Conservation (phyloP, 768 basidiomycete species). For the Suillus alpinus region DNA sequence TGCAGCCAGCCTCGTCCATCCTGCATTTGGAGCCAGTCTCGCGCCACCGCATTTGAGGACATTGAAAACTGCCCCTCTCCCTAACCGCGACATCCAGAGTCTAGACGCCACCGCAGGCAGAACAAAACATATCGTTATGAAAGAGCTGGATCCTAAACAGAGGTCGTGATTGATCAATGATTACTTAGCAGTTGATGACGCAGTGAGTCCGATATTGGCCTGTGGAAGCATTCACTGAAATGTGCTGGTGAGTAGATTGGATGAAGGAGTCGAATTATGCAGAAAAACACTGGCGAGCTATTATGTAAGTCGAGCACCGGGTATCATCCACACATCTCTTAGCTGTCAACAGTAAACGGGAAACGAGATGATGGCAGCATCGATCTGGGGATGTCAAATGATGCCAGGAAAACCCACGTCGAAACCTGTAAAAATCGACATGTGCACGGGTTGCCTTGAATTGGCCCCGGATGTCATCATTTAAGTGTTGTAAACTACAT, state of each 20-base stretch:
- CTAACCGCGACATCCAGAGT: too few relatives aligned
- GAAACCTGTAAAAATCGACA: constrained; percentile 86
- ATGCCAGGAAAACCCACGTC: constrained; percentile 72
- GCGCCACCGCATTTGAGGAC: too few relatives aligned
- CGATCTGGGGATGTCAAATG: constrained; percentile 42
- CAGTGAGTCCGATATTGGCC: constrained; percentile 43
- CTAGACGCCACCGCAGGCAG: too few relatives aligned
- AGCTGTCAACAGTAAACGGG: constrained; percentile 45
- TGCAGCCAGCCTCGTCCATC: too few relatives aligned
- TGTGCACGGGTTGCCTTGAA: too few relatives aligned
- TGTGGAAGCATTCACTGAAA: neutral
- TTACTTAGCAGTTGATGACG: constrained; percentile 78
- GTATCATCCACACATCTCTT: constrained; percentile 22
- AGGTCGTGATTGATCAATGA: constrained; percentile 45
- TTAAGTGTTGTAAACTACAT: too few relatives aligned
- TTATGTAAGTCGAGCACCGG: constrained; percentile 45
- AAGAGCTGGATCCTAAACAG: constrained; percentile 64
- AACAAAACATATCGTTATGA: neutral
- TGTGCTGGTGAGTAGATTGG: constrained; percentile 69
- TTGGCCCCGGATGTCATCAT: too few relatives aligned
- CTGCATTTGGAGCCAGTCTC: too few relatives aligned
- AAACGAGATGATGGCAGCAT: constrained; percentile 45
- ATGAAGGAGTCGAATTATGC: constrained; percentile 83
- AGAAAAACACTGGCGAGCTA: constrained; percentile 72
- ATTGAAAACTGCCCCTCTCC: too few relatives aligned